Evolutionary conservation across 306 rosid genomes (phyloP).

Genomic region (Vachellia collinsii): DNA sequence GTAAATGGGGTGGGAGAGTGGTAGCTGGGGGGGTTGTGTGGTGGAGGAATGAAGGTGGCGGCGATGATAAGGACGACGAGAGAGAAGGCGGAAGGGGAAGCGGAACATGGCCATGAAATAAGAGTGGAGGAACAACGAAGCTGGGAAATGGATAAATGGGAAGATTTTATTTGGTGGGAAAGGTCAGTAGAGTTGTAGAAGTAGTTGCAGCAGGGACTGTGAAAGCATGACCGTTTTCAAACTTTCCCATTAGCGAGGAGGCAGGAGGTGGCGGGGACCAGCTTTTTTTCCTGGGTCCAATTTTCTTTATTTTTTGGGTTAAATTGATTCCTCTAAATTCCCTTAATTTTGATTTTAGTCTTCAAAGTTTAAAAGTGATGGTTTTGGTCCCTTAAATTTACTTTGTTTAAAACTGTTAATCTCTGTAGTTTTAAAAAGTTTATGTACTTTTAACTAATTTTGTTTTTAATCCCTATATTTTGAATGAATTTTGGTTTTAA

Average conservation of each 20-base stretch:
- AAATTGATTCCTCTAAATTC: too few species aligned
- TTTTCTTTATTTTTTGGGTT: too few species aligned
- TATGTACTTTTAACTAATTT: too few species aligned
- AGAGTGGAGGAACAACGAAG: not conserved
- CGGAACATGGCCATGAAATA: slow-evolving; percentile 28
- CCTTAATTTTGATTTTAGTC: too few species aligned
- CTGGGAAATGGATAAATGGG: not conserved
- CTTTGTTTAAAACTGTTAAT: too few species aligned
- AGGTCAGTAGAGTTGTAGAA: not conserved
- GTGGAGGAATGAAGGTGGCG: slow-evolving; percentile 42
- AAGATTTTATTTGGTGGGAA: not conserved
- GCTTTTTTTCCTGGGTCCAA: not conserved
- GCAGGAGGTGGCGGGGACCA: not conserved
- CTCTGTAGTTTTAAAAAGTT: too few species aligned
- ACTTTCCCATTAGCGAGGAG: not conserved
- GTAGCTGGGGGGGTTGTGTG: slow-evolving; percentile 46
- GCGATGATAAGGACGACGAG: slow-evolving; percentile 30
- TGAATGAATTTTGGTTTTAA: too few species aligned
- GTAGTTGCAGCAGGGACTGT: not conserved
- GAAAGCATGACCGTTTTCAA: not conserved
- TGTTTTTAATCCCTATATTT: too few species aligned
- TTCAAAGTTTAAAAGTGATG: too few species aligned
- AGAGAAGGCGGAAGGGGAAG: slow-evolving; percentile 39
- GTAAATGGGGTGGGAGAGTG: slow-evolving; percentile 80
- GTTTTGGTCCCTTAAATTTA: too few species aligned